These are phyloP conservation scores for Capsaspora owczarzaki DNA, from an alignment of 78 protist species.

Conservation along the genomic window DNA sequence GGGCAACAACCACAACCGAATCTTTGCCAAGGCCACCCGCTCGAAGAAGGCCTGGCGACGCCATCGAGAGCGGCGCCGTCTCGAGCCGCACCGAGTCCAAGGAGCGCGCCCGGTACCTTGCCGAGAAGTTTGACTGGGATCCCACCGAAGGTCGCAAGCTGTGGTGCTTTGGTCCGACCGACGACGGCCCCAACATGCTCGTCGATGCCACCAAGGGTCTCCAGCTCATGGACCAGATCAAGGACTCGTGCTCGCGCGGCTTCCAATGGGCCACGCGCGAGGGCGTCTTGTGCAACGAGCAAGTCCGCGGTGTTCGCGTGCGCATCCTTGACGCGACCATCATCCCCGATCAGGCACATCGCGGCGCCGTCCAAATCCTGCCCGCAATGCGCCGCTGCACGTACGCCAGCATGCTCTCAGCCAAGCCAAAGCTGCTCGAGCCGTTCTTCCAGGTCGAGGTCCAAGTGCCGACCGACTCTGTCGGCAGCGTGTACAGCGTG, in stretches of 20 bases:
- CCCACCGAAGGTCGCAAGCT: no score
- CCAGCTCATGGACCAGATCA: constrained; percentile 2
- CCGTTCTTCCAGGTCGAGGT: neutral
- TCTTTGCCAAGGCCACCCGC: constrained; percentile 81
- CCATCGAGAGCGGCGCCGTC: constrained; percentile 77
- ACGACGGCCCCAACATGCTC: constrained; percentile 62
- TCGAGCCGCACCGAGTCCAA: constrained; percentile 24
- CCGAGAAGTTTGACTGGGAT: no score
- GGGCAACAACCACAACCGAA: constrained; percentile 99
- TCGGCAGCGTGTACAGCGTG: neutral
- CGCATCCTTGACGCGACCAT: neutral
- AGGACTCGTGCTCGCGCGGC: neutral
- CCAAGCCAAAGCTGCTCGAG: neutral
- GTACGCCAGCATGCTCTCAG: neutral
- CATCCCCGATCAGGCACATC: neutral
- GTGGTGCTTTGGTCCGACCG: no score
- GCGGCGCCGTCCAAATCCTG: neutral
- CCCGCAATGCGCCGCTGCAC: neutral
- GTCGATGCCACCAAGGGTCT: constrained; percentile 50
- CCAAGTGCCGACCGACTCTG: neutral
- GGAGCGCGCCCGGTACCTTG: constrained; percentile 43
- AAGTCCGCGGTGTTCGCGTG: neutral
- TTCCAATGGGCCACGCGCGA: neutral
- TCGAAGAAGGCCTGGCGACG: constrained; percentile 80
- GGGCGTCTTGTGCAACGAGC: neutral